phyloP scores from a whole-genome alignment of 2,329 filamentous ascomycete species.

The Neonectria ditissima region DNA sequence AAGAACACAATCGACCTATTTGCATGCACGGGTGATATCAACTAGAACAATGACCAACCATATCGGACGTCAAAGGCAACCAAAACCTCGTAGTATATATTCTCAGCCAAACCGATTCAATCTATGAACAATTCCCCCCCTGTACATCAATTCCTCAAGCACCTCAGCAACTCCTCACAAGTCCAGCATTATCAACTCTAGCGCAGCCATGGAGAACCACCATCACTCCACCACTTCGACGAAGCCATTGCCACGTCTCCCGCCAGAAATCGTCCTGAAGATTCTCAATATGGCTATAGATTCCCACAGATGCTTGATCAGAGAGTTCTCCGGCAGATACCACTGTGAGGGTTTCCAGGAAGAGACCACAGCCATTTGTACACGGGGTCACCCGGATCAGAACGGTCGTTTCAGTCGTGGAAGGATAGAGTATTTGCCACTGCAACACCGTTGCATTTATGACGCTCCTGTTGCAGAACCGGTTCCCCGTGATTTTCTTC shows the following conservation, averaged over 20 bases:
- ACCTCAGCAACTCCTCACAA: background rate
- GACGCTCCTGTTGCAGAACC: slow-evolving; percentile 9
- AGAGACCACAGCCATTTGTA: slow-evolving; percentile 27
- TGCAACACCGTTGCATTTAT: slow-evolving; percentile 24
- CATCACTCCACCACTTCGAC: background rate
- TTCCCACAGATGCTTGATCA: slow-evolving; percentile 13
- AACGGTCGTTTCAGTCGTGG: slow-evolving; percentile 10
- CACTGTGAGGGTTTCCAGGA: slow-evolving; percentile 7
- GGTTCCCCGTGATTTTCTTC: background rate
- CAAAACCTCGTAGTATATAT: background rate
- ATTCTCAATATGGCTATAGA: slow-evolving; percentile 12
- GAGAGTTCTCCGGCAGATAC: slow-evolving; percentile 1
- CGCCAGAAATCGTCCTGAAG: slow-evolving; percentile 16
- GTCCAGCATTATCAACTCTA: too few relatives aligned
- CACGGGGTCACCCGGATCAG: slow-evolving; percentile 7
- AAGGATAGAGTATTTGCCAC: slow-evolving; percentile 6
- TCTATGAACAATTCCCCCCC: background rate
- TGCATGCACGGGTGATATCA: background rate
- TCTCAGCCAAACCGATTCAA: background rate
- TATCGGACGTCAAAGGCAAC: background rate
- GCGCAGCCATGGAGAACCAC: background rate
- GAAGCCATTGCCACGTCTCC: background rate
- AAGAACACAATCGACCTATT: background rate
- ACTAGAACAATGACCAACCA: background rate
- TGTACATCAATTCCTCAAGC: background rate